Base-by-base conservation (phyloP, 129 eudicot species). In the Ambrosia trifida region DNA sequence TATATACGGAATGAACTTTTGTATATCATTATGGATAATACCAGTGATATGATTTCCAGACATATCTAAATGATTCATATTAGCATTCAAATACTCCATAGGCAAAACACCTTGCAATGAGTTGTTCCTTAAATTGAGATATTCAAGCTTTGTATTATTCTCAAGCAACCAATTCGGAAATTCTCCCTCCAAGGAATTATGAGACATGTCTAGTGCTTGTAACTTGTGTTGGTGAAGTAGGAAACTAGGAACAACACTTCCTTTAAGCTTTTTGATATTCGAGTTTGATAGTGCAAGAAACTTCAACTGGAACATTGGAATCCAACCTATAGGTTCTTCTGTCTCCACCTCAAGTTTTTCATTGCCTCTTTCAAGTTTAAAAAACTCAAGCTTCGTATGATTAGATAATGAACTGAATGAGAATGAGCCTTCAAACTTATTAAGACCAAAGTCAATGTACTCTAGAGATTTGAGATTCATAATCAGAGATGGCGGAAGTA, bases 371-470 rank as follows among this genome's bases (percentile, higher is more conserved):
- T 0, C 0, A 3, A 70, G 11, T 18, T 0, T 2, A 9, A 83
- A 64, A 0, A 51, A 33, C 28, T 71, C 40, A 58, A 83, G 81
- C 54, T 75, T 83, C n/a, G 28, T 3, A 52, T 60, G 75, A 68
- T 61, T 79, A 20, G 79, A 69, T 32, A 79, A 73, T 1, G 43
- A 73, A 31, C 59, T 72, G 32, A 74, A 79, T 11, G 74, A 75
- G 59, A 83, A 57, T 9, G 46, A 20, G 36, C 82, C 88, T 54
- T 76, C 79, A 31, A 75, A 75, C 7, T 38, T 45, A 30, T 83
- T 80, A 30, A 6, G 2, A 44, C 76, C 51, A 47, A 79, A 65
- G 16, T 78, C 77, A 28, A 80, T 8, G 44, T 83, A 72, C 80
- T 83, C 72, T 0, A 83, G 76, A 65, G 72, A 54, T 2, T 40